These are phyloP conservation scores for Antrodiella citrinella DNA, from an alignment of 768 basidiomycete genomes.

Conservation along the genomic window DNA sequence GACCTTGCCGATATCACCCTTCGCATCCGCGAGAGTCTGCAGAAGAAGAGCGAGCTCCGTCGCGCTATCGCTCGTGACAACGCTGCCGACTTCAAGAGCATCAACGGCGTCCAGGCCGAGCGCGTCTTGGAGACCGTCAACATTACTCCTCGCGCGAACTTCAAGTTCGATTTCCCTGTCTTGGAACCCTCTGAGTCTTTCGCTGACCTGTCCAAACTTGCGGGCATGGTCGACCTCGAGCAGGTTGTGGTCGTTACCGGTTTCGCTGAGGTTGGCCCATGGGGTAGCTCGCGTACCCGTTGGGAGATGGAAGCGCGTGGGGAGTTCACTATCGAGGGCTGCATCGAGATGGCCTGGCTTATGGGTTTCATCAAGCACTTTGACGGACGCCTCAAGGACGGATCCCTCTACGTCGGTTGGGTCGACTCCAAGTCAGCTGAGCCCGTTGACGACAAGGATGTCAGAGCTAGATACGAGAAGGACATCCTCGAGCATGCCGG, in stretches of 20 bases:
- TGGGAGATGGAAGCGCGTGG: constrained; percentile 99
- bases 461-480: constrained; percentile 88
- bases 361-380: constrained; percentile 99
- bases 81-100: constrained; percentile 88
- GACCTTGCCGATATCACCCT: constrained; percentile 89
- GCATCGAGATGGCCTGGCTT: constrained; percentile 99
- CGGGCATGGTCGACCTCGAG: constrained; percentile 88
- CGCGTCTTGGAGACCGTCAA: constrained; percentile 86
- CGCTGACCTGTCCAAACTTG: constrained; percentile 68
- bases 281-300: constrained; percentile 95
- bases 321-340: constrained; percentile 95
- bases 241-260: constrained; percentile 95
- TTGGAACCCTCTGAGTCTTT: constrained; percentile 70
- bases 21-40: constrained; percentile 74
- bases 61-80: constrained; percentile 92
- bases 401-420: constrained; percentile 94
- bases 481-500: constrained; percentile 88
- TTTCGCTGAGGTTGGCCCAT: constrained; percentile 95
- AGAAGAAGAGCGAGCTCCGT: constrained; percentile 86
- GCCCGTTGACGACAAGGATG: constrained; percentile 97
- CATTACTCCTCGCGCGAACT: constrained; percentile 95
- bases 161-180: constrained; percentile 89
- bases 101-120: constrained; percentile 88
- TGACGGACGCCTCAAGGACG: constrained; percentile 91
- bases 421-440: constrained; percentile 90